Conservation (phyloP, 2,329 filamentous ascomycete species). For the Colletotrichum falcatum region DNA sequence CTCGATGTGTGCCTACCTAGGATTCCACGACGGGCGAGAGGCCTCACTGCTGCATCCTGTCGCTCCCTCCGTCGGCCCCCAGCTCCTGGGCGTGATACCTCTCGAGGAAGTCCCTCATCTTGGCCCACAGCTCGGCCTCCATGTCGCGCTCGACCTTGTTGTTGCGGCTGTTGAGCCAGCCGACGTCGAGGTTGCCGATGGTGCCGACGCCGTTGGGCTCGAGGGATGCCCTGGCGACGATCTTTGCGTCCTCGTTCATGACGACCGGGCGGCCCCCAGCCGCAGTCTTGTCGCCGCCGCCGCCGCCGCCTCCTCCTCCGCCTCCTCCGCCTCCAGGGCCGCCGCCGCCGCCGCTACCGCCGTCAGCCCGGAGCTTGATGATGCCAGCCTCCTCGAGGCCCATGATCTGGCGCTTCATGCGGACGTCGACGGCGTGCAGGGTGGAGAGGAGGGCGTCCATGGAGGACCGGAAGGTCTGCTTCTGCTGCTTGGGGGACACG, state of each 20-base stretch:
- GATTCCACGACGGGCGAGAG: neutral
- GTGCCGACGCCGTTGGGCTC: constrained; percentile 67
- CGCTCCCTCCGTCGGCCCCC: constrained; percentile 34
- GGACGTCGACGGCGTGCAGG: constrained; percentile 79
- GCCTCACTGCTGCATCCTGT: constrained; percentile 34
- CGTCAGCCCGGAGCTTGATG: constrained; percentile 62
- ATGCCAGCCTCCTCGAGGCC: constrained; percentile 86
- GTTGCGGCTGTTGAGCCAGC: constrained; percentile 88
- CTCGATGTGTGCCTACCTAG: neutral
- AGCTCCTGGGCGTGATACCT: constrained; percentile 41
- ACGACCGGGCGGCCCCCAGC: constrained; percentile 43
- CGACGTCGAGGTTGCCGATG: constrained; percentile 79
- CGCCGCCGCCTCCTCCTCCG: neutral
- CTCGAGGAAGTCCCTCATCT: constrained; percentile 53
- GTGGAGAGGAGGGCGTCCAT: constrained; percentile 77
- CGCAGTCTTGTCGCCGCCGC: neutral
- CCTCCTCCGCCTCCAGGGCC: neutral
- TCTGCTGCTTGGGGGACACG: constrained; percentile 52
- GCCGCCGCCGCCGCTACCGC: neutral
- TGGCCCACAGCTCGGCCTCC: constrained; percentile 81
- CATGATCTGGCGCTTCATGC: constrained; percentile 80
- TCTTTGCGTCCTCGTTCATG: constrained; percentile 41
- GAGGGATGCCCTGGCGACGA: constrained; percentile 53
- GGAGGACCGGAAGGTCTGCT: constrained; percentile 67
- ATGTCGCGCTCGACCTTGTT: constrained; percentile 85